Evolutionary conservation across 164 flowering plant species (phyloP), one percentile per base, ranked within the genome.

Genomic region (Tinospora cordifolia): DNA sequence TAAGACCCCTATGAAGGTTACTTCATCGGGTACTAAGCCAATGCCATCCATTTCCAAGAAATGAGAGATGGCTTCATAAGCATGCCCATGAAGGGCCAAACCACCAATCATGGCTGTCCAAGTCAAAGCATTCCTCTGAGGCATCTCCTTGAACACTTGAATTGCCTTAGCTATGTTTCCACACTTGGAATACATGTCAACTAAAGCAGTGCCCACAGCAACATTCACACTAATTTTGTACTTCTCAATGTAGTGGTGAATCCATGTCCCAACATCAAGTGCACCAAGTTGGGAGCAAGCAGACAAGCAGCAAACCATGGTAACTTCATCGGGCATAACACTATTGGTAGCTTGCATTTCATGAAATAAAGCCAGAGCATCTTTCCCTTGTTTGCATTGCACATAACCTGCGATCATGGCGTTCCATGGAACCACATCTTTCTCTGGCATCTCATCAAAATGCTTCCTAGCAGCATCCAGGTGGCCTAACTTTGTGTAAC

Each of bases 121-220:
- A 3, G 65, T 69, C 38, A 69, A 60, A 26, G 72, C 49, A 59
- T 69, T 69, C 57, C 64, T 59, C 36, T 13, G 38, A 1, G 65
- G 72, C 54, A 69, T 60, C 30, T 85, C 81, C 40, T 59, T 58
- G 68, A 89, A 89, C 58, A 87, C 83, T 60, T 82, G 73, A 51
- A 83, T 77, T 27, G 94, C 88, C 75, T 80, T 81, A n/a, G 51
- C 24, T 3, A 89, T 85, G 58, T 85, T 84, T 30, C 90, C 90
- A 72, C 91, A 86, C 74, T 87, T 87, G 36, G 85, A 87, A 81
- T 86, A 87, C 93, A 87, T 86, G 78, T 87, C 90, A 49, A 88
- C 78, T 6, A 88, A 63, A 39, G 89, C 88, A 60, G 88, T 88
- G 5, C 89, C 88, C 58, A 86, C 40, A 0, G 81, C 78, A 66